Percentiles rank a stretch among this genome's conserved stretches.
Evolutionary conservation across 2,329 filamentous ascomycete genomes (phyloP).

Genomic region (Penicillium sumatraense): DNA sequence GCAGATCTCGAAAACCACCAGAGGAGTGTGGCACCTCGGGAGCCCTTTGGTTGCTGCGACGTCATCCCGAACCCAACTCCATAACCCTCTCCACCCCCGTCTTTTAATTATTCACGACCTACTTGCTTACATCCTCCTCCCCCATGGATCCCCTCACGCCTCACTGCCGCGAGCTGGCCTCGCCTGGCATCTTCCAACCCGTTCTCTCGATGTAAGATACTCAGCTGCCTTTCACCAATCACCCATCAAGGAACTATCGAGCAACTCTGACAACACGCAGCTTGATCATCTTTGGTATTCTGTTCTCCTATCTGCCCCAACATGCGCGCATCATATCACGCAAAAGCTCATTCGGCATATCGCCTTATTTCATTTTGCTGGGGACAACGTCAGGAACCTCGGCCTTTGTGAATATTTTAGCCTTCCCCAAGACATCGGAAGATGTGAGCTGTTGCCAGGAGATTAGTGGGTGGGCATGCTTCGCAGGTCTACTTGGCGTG

Average conservation of each 20-base stretch:
- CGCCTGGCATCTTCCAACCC: conserved; percentile 50
- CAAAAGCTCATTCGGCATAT: conserved; percentile 89
- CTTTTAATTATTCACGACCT: conserved; percentile 13
- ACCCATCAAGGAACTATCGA: conserved; percentile 18
- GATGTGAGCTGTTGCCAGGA: conserved; percentile 87
- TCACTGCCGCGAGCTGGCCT: conserved; percentile 57
- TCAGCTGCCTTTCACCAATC: not conserved
- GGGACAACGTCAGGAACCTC: conserved; percentile 88
- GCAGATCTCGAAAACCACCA: not conserved
- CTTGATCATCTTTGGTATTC: conserved; percentile 82
- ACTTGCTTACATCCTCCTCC: not conserved
- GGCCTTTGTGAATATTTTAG: conserved; percentile 89
- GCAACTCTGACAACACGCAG: conserved; percentile 38
- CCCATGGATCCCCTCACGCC: conserved; percentile 31
- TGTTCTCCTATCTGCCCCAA: conserved; percentile 92
- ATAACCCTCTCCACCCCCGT: conserved; percentile 3
- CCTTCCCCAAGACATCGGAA: conserved; percentile 77
- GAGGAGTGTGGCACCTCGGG: not conserved
- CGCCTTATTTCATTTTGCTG: conserved; percentile 92
- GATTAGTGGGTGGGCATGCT: conserved; percentile 80
- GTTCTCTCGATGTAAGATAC: conserved; percentile 24
- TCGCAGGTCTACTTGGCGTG: conserved; percentile 83
- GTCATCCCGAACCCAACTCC: conserved; percentile 9
- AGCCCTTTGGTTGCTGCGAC: not conserved
- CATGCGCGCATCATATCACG: conserved; percentile 88